These are phyloP conservation scores for Ceratonia siliqua DNA, from an alignment of 306 rosid genomes.

Conservation along the genomic window DNA sequence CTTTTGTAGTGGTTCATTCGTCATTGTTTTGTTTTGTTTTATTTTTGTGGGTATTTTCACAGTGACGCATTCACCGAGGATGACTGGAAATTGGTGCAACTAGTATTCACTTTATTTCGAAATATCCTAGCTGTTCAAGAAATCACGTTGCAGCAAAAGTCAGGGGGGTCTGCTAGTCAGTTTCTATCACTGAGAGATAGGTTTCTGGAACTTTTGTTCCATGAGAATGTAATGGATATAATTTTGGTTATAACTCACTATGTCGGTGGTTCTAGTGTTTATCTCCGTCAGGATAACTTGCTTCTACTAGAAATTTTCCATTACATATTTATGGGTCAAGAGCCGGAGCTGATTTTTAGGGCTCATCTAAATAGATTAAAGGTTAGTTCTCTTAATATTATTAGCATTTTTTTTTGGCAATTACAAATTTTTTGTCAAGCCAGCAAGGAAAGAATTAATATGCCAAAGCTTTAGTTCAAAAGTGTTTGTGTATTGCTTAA, in stretches of 20 bases:
- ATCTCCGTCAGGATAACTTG: slow-evolving; percentile 85
- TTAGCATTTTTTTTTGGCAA: slow-evolving; percentile 1
- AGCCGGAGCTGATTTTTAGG: slow-evolving; percentile 74
- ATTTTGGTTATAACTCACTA: slow-evolving; percentile 71
- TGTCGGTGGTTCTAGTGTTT: slow-evolving; percentile 61
- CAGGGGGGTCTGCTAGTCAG: slow-evolving; percentile 69
- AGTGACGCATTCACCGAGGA: slow-evolving; percentile 86
- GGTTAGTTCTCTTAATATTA: slow-evolving; percentile 48
- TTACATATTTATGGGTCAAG: slow-evolving; percentile 76
- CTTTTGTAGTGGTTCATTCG: not conserved
- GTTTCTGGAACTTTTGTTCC: slow-evolving; percentile 79
- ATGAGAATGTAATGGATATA: slow-evolving; percentile 88
- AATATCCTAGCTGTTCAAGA: slow-evolving; percentile 88
- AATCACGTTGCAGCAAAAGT: slow-evolving; percentile 73
- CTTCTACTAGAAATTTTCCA: slow-evolving; percentile 88
- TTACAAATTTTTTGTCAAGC: slow-evolving; percentile 18
- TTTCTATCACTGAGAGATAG: slow-evolving; percentile 68
- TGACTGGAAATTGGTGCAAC: slow-evolving; percentile 93
- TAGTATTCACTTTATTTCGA: slow-evolving; percentile 80
- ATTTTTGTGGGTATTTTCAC: slow-evolving; percentile 26
- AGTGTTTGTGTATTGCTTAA: not conserved
- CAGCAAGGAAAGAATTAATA: not conserved
- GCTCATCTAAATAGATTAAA: slow-evolving; percentile 47
- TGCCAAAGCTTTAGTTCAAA: not conserved
- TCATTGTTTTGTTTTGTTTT: not conserved